Base-by-base conservation (phyloP, 305 asterid genomes). In the Rubia occidens region DNA sequence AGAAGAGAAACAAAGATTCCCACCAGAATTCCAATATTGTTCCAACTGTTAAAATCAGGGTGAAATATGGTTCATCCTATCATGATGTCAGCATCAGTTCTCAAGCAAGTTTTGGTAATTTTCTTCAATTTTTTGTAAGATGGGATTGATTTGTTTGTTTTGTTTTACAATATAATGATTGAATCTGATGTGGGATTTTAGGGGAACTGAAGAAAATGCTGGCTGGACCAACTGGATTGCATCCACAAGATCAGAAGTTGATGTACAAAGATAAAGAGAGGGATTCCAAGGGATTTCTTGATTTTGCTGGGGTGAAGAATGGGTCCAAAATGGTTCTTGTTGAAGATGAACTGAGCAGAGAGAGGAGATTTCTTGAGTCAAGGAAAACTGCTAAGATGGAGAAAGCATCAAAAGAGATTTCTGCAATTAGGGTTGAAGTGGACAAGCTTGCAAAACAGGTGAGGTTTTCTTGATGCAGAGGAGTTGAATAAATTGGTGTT, bases 371-470 rank as follows among this genome's bases (percentile, higher is more conserved):
- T 15, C 51, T 83, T 2, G 89, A 88, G 69, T 80, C 85, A 0
- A 58, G 85, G 51, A 85, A 70, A 75, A 82, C 75, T 59, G 85
- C 87, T 0, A 81, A 74, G 49, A 83, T 82, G 84, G 96, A 86
- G 45, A 83, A 69, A 65, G 86, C 96, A 9, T 78, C 86, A 21
- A 83, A 86, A 43, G 91, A 85, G 29, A 86, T 93, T 65, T 83
- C 83, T 59, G 83, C 77, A 26, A 85, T 93, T 68, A 81, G 86
- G 77, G 55, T 77, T 45, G 91, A 93, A 71, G 85, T 93, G 53
- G 96, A 93, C 73, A 86, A 79, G 49, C 85, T 93, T 29, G 91
- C 95, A 14, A 87, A 83, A 73, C 89, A 86, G 91, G 98, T 93
- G 60, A 17, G n/a, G 56, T 4, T 9, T 68, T 29, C 40, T 15